Evolutionary conservation across 2,329 filamentous ascomycete species (phyloP).

Genomic region (Fusarium continuum): DNA sequence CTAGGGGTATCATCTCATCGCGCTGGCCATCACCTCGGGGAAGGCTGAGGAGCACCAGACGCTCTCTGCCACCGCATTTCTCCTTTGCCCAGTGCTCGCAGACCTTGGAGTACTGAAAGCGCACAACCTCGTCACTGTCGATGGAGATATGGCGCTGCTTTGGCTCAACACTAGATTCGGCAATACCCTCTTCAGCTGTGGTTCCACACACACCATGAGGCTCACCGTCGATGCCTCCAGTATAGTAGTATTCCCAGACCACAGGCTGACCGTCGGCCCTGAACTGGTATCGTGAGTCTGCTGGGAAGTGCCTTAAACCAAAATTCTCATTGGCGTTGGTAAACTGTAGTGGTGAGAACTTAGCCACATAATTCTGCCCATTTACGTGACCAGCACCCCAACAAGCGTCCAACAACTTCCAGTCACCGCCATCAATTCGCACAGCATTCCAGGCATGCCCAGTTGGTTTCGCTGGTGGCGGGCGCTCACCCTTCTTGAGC

Average conservation of each 20-base stretch:
- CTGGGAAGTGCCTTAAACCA: slow-evolving; percentile 81
- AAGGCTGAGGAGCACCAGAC: slow-evolving; percentile 74
- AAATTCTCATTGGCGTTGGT: slow-evolving; percentile 78
- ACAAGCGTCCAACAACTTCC: slow-evolving; percentile 92
- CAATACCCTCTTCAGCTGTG: slow-evolving; percentile 61
- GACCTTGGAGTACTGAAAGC: slow-evolving; percentile 81
- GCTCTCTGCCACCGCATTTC: slow-evolving; percentile 72
- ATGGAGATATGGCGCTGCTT: slow-evolving; percentile 64
- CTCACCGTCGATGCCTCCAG: slow-evolving; percentile 64
- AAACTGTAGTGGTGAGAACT: slow-evolving; percentile 73
- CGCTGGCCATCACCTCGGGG: slow-evolving; percentile 72
- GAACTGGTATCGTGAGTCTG: slow-evolving; percentile 74
- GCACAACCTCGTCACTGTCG: slow-evolving; percentile 63
- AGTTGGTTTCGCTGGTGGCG: slow-evolving; percentile 69
- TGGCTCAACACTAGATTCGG: slow-evolving; percentile 67
- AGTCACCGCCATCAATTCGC: slow-evolving; percentile 82
- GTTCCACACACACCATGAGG: slow-evolving; percentile 58
- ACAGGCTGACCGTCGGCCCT: slow-evolving; percentile 73
- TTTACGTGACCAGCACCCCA: slow-evolving; percentile 82
- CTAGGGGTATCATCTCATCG: slow-evolving; percentile 74
- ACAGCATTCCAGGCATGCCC: slow-evolving; percentile 96
- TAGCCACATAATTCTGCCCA: slow-evolving; percentile 68
- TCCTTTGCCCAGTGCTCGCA: slow-evolving; percentile 87
- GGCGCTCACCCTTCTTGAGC: slow-evolving; percentile 68
- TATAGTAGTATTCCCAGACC: slow-evolving; percentile 84